Evolutionary conservation across 306 rosid genomes (phyloP).

Genomic region (Vachellia collinsii): DNA sequence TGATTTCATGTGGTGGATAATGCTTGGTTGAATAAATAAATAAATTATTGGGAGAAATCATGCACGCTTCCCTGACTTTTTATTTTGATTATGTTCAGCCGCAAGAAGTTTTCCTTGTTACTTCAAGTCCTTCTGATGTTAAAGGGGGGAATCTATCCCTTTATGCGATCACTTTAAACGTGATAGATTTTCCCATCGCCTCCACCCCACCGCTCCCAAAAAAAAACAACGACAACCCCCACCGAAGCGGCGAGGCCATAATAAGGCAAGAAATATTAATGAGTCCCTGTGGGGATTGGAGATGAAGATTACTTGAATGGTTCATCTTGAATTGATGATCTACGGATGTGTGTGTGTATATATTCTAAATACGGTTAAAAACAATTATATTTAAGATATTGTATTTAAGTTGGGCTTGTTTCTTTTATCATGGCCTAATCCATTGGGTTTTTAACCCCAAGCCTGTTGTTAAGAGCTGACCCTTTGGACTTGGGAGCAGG

Average conservation of each 20-base stretch:
- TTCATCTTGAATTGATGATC: neutral
- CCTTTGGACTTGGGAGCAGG: neutral
- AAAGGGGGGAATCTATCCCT: neutral
- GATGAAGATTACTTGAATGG: neutral
- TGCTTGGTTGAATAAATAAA: conserved; percentile 23
- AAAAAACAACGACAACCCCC: too few species aligned
- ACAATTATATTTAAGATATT: too few species aligned
- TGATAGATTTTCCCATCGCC: neutral
- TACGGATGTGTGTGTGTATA: too few species aligned
- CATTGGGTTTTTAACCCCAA: neutral
- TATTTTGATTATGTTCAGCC: neutral
- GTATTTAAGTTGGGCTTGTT: neutral
- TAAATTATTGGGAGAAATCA: neutral
- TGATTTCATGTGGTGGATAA: conserved; percentile 23
- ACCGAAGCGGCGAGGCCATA: neutral
- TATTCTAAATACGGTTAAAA: too few species aligned
- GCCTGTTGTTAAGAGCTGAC: neutral
- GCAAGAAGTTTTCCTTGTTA: neutral
- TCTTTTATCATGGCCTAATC: neutral
- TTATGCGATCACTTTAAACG: conserved; percentile 2
- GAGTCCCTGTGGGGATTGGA: too few species aligned
- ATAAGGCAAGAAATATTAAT: neutral
- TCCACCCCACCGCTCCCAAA: neutral
- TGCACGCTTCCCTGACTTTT: neutral
- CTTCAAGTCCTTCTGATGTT: neutral